Conservation (phyloP, 495 filamentous ascomycete genomes). For the Penicillium nucicola region DNA sequence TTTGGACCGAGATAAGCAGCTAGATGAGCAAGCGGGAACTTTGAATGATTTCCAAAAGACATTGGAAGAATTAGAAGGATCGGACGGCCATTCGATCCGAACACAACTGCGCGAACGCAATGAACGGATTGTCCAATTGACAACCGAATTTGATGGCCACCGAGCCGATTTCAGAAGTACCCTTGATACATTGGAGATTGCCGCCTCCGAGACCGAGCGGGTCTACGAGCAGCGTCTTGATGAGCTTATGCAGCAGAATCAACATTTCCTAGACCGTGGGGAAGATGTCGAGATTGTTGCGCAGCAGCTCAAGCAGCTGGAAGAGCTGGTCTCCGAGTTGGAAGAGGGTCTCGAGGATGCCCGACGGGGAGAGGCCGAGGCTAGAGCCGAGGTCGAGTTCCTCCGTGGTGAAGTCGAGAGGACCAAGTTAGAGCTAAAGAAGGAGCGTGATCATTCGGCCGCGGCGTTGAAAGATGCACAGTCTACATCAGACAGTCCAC, state of each 20-base stretch:
- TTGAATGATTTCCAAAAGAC: constrained; percentile 60
- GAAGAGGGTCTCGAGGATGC: constrained; percentile 97
- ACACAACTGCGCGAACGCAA: constrained; percentile 88
- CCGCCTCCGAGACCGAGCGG: constrained; percentile 94
- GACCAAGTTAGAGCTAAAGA: constrained; percentile 81
- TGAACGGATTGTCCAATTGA: constrained; percentile 89
- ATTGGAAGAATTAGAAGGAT: constrained; percentile 66
- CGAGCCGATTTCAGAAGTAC: constrained; percentile 95
- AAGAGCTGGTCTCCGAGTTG: constrained; percentile 92
- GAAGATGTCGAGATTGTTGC: constrained; percentile 92
- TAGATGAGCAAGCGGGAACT: constrained; percentile 79
- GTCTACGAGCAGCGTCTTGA: constrained; percentile 92
- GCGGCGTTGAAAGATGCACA: constrained; percentile 54
- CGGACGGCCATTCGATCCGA: constrained; percentile 74
- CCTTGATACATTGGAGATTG: constrained; percentile 93
- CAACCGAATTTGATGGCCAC: constrained; percentile 91
- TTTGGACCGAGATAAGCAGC: constrained; percentile 78
- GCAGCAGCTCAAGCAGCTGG: constrained; percentile 85
- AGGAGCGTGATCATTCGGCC: constrained; percentile 86
- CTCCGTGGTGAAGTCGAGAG: constrained; percentile 93
- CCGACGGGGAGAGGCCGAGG: constrained; percentile 93
- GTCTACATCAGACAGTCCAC: constrained; percentile 47
- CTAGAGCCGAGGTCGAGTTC: constrained; percentile 93
- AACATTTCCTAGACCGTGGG: constrained; percentile 73
- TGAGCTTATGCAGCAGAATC: constrained; percentile 81